Base-by-base conservation (phyloP, 441 rosid genomes). In the Hura crepitans region DNA sequence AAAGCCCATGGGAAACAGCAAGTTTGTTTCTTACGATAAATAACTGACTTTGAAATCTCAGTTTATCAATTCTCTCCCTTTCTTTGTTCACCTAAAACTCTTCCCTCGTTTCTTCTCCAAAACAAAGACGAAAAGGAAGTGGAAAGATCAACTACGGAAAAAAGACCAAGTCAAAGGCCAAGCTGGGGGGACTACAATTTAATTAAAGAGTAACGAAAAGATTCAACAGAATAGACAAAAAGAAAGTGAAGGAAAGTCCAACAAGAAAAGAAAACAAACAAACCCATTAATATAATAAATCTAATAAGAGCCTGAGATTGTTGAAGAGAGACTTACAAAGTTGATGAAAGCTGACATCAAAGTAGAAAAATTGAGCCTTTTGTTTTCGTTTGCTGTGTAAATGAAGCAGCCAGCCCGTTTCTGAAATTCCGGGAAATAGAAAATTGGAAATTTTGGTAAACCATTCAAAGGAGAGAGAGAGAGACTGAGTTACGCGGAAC, bases 71-170 rank as follows among this genome's bases (percentile, higher is more conserved):
- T 62, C 33, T 53, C 66, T 42, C 58, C 43, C 39, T 15, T 37
- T 45, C 63, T 66, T 37, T 62, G 60, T 66, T 66, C 71, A 80
- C 80, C 83, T 72, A 83, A 85, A 87, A 70, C 85, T 76, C 80
- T 84, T 81, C 89, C 83, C 87, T 71, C 53, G 28, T 72, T 47
- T 65, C 27, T 50, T 50, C 70, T 72, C 72, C 59, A 15, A 62
- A 6, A 22, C 3, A 23, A 50, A 22, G 35, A 72, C 49, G 65
- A 50, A 61, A 62, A 68, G 43, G 66, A 68, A 69, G 84, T 65
- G 68, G 86, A 77, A 81, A 84, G 79, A 74, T 83, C 82, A 84
- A 84, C 82, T 33, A 71, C 77, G 78, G 76, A 68, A 25, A 35
- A 73, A 59, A 33, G 87, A 87, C 85, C 81, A 33, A 70, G 88